Percentiles rank a stretch among this genome's conserved stretches.
Conservation (phyloP, 148 eudicot species). For the Talinum fruticosum region DNA sequence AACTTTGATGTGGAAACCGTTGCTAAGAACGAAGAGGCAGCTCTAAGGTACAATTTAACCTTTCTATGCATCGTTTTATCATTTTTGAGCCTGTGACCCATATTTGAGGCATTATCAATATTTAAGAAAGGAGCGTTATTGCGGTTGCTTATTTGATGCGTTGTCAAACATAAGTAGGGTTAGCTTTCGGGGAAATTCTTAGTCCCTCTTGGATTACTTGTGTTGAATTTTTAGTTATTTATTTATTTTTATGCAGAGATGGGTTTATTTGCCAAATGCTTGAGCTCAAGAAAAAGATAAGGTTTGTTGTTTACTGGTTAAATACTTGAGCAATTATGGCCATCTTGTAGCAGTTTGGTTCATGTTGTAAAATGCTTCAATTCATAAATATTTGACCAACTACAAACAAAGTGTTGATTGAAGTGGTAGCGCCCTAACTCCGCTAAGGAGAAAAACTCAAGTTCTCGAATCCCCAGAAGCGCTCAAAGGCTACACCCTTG, state of each 20-base stretch:
- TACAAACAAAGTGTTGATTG: too few species aligned
- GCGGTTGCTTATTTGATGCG: background rate
- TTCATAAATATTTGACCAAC: too few species aligned
- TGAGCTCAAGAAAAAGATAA: slow-evolving; percentile 55
- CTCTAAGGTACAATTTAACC: slow-evolving; percentile 36
- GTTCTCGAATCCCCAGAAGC: too few species aligned
- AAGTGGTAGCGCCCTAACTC: too few species aligned
- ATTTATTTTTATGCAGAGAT: slow-evolving; percentile 43
- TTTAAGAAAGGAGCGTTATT: background rate
- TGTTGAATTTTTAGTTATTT: background rate
- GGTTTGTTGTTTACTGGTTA: slow-evolving; percentile 35
- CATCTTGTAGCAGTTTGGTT: background rate
- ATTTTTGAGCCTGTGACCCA: background rate
- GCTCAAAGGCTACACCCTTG: too few species aligned
- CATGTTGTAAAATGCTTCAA: background rate
- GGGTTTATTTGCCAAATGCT: slow-evolving; percentile 64
- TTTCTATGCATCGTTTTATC: background rate
- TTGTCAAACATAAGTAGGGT: background rate
- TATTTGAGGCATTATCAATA: background rate
- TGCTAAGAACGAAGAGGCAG: slow-evolving; percentile 53
- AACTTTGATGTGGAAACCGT: slow-evolving; percentile 12
- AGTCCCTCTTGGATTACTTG: background rate
- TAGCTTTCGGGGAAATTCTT: background rate
- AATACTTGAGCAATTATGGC: background rate
- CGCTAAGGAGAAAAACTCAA: too few species aligned